phyloP scores from a whole-genome alignment of 495 filamentous ascomycete genomes.

The Apiosordaria backusii region DNA sequence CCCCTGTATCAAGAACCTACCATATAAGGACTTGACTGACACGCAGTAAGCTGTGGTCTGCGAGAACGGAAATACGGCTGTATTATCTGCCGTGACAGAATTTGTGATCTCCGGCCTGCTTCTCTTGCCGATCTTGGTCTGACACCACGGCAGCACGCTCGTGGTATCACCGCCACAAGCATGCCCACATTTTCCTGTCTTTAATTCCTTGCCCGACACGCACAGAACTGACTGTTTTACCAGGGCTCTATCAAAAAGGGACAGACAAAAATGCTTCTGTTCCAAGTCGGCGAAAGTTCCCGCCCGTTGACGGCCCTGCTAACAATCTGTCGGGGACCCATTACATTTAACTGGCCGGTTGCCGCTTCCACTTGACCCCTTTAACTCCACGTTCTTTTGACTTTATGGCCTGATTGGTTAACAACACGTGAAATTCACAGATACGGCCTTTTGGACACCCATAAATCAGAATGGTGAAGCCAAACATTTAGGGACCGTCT shows the following conservation, averaged over 20 bases:
- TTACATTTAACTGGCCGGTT: neutral
- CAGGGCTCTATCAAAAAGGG: neutral
- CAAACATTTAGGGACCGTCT: neutral
- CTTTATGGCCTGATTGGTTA: neutral
- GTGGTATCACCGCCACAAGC: neutral
- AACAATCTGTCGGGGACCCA: neutral
- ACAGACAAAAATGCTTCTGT: no score
- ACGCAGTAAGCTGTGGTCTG: neutral
- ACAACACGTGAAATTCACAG: neutral
- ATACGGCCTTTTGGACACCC: neutral
- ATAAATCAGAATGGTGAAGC: neutral
- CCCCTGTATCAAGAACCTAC: neutral
- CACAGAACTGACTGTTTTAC: neutral
- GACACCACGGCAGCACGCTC: neutral
- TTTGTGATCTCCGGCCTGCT: neutral
- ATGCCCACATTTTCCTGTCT: neutral
- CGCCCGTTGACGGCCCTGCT: neutral
- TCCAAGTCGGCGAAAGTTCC: neutral
- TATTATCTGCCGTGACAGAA: neutral
- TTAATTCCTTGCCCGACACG: neutral
- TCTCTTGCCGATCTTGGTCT: neutral
- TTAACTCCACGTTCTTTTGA: neutral
- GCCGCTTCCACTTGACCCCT: neutral
- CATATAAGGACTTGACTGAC: neutral
- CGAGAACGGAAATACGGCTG: neutral